Conservation (phyloP, 2,329 filamentous ascomycete species). For the Venturia nashicola region DNA sequence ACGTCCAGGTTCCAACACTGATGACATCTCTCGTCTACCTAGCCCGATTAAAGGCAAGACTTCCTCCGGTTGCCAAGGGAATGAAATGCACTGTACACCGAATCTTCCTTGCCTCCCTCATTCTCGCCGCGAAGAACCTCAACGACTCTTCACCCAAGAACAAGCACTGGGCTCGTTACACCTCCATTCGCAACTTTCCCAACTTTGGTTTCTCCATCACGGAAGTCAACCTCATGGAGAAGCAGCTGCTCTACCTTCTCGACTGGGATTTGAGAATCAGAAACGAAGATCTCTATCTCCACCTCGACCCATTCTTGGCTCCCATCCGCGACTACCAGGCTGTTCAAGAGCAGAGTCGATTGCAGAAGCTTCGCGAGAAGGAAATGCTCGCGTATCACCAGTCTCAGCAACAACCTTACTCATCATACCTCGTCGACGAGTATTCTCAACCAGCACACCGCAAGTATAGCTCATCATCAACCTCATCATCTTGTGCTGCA, state of each 20-base stretch:
- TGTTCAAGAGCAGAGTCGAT: constrained; percentile 38
- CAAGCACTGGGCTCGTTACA: constrained; percentile 99
- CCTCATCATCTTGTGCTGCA: constrained; percentile 18
- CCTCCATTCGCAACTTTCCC: constrained; percentile 56
- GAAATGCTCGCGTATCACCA: constrained; percentile 25
- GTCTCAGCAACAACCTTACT: constrained; percentile 21
- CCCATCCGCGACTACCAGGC: constrained; percentile 58
- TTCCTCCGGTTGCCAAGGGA: constrained; percentile 90
- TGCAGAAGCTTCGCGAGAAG: constrained; percentile 27
- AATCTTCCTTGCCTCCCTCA: constrained; percentile 85
- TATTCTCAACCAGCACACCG: not conserved
- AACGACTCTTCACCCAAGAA: constrained; percentile 99
- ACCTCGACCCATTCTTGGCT: constrained; percentile 78
- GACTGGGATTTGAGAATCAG: constrained; percentile 88
- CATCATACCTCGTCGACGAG: constrained; percentile 22
- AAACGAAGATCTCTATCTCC: constrained; percentile 72
- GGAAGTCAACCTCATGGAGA: constrained; percentile 99
- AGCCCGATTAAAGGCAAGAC: constrained; percentile 64
- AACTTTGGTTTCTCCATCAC: constrained; percentile 85
- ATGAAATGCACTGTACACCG: constrained; percentile 94
- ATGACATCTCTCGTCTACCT: constrained; percentile 97
- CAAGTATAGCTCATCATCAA: constrained; percentile 18
- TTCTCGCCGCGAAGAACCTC: constrained; percentile 86
- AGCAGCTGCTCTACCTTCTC: constrained; percentile 87
- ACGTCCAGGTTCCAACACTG: constrained; percentile 91